phyloP scores from a whole-genome alignment of 495 filamentous ascomycete species.

The Neurospora sp. region DNA sequence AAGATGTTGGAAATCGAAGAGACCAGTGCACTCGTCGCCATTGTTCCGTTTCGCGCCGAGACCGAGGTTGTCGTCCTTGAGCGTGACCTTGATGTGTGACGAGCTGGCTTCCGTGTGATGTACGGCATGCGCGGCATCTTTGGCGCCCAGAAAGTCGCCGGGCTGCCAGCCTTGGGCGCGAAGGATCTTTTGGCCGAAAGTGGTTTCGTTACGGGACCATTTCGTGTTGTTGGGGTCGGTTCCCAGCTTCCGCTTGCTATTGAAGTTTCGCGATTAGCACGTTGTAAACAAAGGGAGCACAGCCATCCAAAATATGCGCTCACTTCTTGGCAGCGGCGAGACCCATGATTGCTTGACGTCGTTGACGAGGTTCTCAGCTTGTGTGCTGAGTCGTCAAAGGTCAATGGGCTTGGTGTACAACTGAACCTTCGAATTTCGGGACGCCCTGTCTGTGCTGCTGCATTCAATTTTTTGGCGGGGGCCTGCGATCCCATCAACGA shows the following conservation, averaged over 20 bases:
- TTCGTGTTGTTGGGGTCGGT: constrained; percentile 87
- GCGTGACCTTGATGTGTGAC: constrained; percentile 63
- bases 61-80: constrained; percentile 86
- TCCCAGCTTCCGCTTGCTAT: constrained; percentile 71
- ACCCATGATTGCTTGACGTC: constrained; percentile 46
- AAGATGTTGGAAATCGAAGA: constrained; percentile 73
- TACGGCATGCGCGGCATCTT: constrained; percentile 59
- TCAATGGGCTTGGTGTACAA: background rate
- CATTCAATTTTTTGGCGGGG: constrained; percentile 18
- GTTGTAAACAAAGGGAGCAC: background rate
- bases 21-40: constrained; percentile 65
- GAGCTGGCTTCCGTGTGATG: constrained; percentile 66
- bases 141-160: constrained; percentile 66
- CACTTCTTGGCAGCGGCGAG: constrained; percentile 67
- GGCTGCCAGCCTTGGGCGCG: constrained; percentile 83
- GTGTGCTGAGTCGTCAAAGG: constrained; percentile 7
- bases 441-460: background rate
- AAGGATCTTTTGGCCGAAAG: constrained; percentile 81
- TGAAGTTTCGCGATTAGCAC: background rate
- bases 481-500: constrained; percentile 7
- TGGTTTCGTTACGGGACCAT: constrained; percentile 72
- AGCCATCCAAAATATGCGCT: constrained; percentile 5
- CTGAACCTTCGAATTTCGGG: constrained; percentile 2
- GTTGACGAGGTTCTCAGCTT: constrained; percentile 5
- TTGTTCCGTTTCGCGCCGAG: constrained; percentile 66